phyloP scores from a whole-genome alignment of 2,329 filamentous ascomycete species.

The Fusarium anguioides region DNA sequence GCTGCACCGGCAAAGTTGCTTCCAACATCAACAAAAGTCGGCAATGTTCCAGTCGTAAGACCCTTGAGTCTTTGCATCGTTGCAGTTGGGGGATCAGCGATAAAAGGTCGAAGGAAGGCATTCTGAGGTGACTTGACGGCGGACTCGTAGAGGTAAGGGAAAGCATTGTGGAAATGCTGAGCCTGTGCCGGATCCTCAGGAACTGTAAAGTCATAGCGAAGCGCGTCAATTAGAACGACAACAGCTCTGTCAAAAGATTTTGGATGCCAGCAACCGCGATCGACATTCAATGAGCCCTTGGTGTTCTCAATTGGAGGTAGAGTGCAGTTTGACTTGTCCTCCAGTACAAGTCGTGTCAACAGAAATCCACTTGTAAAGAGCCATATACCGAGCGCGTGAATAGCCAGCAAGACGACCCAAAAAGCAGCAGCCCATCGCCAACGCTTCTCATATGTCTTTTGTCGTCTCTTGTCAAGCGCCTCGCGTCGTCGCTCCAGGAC shows the following conservation, averaged over 20 bases:
- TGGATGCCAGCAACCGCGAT: slow-evolving; percentile 92
- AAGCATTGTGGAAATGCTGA: slow-evolving; percentile 81
- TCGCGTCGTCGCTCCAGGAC: slow-evolving; percentile 58
- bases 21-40: slow-evolving; percentile 92
- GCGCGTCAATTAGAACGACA: slow-evolving; percentile 88
- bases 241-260: slow-evolving; percentile 94
- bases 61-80: slow-evolving; percentile 94
- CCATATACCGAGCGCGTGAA: slow-evolving; percentile 85
- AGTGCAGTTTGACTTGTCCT: slow-evolving; percentile 78
- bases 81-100: slow-evolving; percentile 94
- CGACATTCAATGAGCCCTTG: slow-evolving; percentile 55
- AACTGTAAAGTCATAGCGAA: slow-evolving; percentile 96
- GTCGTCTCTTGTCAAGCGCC: slow-evolving; percentile 60
- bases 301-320: slow-evolving; percentile 71
- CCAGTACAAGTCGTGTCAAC: slow-evolving; percentile 83
- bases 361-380: slow-evolving; percentile 97
- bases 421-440: slow-evolving; percentile 72
- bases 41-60: slow-evolving; percentile 91
- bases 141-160: slow-evolving; percentile 88
- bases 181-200: slow-evolving; percentile 63
- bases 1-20: slow-evolving; percentile 95
- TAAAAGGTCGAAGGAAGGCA: slow-evolving; percentile 92
- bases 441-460: slow-evolving; percentile 61
- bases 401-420: slow-evolving; percentile 74
- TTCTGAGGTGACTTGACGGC: slow-evolving; percentile 79